Evolutionary conservation across 192 early-diverging fungal species (phyloP).

Genomic region (Diversispora eburnea): DNA sequence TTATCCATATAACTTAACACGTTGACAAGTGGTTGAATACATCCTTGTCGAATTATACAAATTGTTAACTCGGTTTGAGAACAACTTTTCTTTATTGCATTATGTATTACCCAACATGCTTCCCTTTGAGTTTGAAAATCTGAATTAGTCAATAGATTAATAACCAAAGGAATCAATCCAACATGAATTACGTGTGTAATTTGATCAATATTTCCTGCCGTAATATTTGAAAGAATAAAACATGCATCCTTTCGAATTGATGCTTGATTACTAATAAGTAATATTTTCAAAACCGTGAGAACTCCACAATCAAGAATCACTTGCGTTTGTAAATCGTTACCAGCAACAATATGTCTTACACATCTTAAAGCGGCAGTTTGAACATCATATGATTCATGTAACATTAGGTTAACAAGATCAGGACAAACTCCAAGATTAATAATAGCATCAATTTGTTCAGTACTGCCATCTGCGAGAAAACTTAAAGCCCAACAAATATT

Average conservation of each 20-base stretch:
- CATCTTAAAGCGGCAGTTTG: conserved; percentile 74
- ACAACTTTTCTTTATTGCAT: conserved; percentile 41
- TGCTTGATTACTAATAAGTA: conserved; percentile 41
- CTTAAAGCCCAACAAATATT: conserved; percentile 83
- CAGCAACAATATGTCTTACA: conserved; percentile 78
- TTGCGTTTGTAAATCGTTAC: conserved; percentile 77
- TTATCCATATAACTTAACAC: conserved; percentile 42
- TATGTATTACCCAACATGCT: conserved; percentile 52
- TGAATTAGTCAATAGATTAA: conserved; percentile 35
- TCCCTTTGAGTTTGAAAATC: conserved; percentile 50
- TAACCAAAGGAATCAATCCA: conserved; percentile 41
- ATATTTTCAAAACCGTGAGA: conserved; percentile 49
- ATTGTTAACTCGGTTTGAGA: conserved; percentile 40
- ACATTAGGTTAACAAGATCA: conserved; percentile 66
- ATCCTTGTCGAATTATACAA: conserved; percentile 42
- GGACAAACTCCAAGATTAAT: conserved; percentile 72
- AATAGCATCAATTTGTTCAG: conserved; percentile 65
- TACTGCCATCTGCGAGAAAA: conserved; percentile 69
- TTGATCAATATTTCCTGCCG: conserved; percentile 43
- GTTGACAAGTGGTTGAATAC: conserved; percentile 51
- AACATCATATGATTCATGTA: conserved; percentile 54
- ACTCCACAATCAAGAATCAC: conserved; percentile 64
- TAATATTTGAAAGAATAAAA: conserved; percentile 55
- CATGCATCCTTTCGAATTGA: conserved; percentile 52
- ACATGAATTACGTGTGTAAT: conserved; percentile 48